Percentiles rank a stretch among this genome's conserved stretches.
Conservation (phyloP, 331 rosid species). For the Prunus yedoensis region DNA sequence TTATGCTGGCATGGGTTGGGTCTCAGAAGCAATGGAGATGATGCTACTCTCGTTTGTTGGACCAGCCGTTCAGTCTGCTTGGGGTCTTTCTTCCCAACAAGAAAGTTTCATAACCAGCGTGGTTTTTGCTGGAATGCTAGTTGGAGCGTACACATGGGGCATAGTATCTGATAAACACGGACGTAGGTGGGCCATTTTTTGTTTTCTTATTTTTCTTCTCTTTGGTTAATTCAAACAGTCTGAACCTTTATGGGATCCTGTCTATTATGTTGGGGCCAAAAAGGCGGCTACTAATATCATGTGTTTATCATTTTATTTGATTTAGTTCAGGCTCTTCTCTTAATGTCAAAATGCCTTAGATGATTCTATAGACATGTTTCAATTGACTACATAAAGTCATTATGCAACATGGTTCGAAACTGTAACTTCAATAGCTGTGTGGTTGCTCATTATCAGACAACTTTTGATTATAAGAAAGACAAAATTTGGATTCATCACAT, state of each 20-base stretch:
- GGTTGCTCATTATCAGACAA: not conserved
- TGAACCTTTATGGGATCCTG: not conserved
- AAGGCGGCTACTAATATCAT: not conserved
- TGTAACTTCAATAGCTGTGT: not conserved
- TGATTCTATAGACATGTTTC: not conserved
- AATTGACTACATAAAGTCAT: not conserved
- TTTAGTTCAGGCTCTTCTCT: not conserved
- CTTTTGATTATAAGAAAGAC: not conserved
- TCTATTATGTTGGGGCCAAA: not conserved
- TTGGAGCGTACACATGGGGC: constrained; percentile 94
- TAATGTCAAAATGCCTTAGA: not conserved
- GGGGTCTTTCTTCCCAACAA: constrained; percentile 76
- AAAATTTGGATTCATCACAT: not conserved
- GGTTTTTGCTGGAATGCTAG: constrained; percentile 85
- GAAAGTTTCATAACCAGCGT: constrained; percentile 73
- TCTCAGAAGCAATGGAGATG: constrained; percentile 99
- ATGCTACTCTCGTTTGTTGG: constrained; percentile 95
- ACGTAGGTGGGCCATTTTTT: constrained; percentile 49
- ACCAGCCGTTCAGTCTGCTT: constrained; percentile 82
- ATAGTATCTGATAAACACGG: constrained; percentile 83
- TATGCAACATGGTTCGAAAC: not conserved
- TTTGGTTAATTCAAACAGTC: not conserved
- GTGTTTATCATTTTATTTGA: not conserved
- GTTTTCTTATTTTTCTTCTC: not conserved
- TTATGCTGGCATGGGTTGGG: constrained; percentile 94